Conservation (phyloP, 768 basidiomycete genomes). For the Panellus pusillus region DNA sequence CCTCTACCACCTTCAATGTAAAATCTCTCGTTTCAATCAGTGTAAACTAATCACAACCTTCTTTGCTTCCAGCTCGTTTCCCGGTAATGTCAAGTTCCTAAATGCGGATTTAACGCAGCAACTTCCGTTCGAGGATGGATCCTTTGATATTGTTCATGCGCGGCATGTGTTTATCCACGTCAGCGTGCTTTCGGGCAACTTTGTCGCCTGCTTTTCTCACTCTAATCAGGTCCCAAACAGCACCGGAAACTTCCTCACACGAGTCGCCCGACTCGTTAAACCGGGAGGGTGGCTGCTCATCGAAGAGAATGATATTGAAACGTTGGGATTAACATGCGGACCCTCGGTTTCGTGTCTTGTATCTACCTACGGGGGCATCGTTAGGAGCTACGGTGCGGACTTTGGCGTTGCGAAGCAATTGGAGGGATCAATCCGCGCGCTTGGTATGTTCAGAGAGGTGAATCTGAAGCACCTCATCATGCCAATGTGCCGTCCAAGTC, state of each 20-base stretch:
- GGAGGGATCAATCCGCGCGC: too few relatives aligned
- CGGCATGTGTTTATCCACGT: not conserved
- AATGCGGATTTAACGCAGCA: not conserved
- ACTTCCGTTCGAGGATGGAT: not conserved
- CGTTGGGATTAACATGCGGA: not conserved
- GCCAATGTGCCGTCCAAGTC: too few relatives aligned
- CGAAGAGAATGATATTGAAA: conserved; percentile 1
- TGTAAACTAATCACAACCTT: too few relatives aligned
- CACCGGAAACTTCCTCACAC: not conserved
- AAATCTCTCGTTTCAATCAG: too few relatives aligned
- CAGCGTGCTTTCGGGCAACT: not conserved
- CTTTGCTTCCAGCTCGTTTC: not conserved
- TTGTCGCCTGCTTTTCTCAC: too few relatives aligned
- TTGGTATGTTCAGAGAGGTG: too few relatives aligned
- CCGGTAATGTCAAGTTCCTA: not conserved
- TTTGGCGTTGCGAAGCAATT: too few relatives aligned
- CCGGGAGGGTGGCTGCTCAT: conserved; percentile 2
- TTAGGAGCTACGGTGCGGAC: too few relatives aligned
- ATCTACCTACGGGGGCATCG: not conserved
- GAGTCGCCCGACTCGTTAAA: not conserved
- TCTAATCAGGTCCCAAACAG: not conserved
- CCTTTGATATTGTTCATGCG: conserved; percentile 6
- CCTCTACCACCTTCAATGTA: too few relatives aligned
- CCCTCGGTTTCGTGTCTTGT: not conserved
- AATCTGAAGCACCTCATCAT: too few relatives aligned